These are phyloP conservation scores for Rosa multiflora DNA, from an alignment of 306 rosid species.

Conservation along the genomic window DNA sequence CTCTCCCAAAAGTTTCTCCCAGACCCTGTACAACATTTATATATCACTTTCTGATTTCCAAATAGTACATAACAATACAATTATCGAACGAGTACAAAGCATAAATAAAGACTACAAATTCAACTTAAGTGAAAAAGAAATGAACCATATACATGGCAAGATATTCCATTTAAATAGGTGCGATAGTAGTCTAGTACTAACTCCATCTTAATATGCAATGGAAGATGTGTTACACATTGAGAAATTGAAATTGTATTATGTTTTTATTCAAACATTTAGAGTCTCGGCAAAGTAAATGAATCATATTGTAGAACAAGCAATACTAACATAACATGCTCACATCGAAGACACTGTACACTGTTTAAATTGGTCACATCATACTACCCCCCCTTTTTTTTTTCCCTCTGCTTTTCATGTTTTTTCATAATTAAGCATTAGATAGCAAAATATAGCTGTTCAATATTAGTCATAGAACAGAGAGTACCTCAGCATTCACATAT, in stretches of 20 bases:
- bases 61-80: slow-evolving; percentile 12
- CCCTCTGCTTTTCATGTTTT: not conserved
- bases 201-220: not conserved
- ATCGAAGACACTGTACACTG: not conserved
- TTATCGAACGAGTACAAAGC: not conserved
- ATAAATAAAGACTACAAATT: not conserved
- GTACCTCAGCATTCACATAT: not conserved
- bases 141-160: not conserved
- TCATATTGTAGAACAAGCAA: not conserved
- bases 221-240: not conserved
- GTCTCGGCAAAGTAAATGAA: not conserved
- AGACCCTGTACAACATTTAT: slow-evolving; percentile 57
- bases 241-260: not conserved
- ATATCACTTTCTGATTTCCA: slow-evolving; percentile 22
- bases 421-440: not conserved
- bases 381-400: too few species aligned
- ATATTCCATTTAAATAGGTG: not conserved
- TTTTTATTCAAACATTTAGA: not conserved
- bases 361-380: not conserved
- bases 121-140: not conserved
- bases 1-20: slow-evolving; percentile 96
- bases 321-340: not conserved
- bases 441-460: not conserved
- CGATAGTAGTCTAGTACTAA: not conserved
- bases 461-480: not conserved